These are phyloP conservation scores for Calonectria pteridis DNA, from an alignment of 2,329 filamentous ascomycete species.

Conservation along the genomic window DNA sequence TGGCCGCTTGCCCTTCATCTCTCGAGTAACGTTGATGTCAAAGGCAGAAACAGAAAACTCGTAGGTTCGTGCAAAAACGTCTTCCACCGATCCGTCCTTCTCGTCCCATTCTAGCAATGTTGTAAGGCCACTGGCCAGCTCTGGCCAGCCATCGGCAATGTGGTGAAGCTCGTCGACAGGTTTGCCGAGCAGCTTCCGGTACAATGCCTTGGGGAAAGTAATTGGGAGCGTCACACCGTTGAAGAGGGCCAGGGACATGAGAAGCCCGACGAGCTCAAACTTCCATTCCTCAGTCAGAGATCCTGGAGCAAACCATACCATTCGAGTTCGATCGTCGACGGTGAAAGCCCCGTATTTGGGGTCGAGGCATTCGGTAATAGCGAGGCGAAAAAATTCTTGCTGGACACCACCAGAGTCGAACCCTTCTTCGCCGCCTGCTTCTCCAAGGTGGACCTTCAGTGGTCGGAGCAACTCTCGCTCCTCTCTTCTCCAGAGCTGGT, in stretches of 20 bases:
- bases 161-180: constrained; percentile 79
- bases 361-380: constrained; percentile 83
- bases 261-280: constrained; percentile 87
- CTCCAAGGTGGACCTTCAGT: constrained; percentile 88
- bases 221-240: constrained; percentile 93
- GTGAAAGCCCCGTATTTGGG: constrained; percentile 85
- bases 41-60: constrained; percentile 79
- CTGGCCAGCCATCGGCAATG: constrained; percentile 90
- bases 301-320: constrained; percentile 90
- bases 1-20: constrained; percentile 61
- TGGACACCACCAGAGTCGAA: constrained; percentile 96
- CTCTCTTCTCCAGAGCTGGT: constrained; percentile 91
- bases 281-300: constrained; percentile 89
- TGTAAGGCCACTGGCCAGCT: constrained; percentile 80
- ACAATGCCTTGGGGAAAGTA: constrained; percentile 88
- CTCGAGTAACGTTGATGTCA: constrained; percentile 67
- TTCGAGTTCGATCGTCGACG: constrained; percentile 78
- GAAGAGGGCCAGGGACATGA: constrained; percentile 92
- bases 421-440: constrained; percentile 86
- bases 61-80: constrained; percentile 87
- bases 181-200: constrained; percentile 80
- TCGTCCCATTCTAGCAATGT: constrained; percentile 82
- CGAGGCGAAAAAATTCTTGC: constrained; percentile 93
- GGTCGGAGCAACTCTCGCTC: constrained; percentile 85
- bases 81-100: constrained; percentile 79